Evolutionary conservation across 345 rosid species (phyloP).

Genomic region (Citrus cavaleriei): DNA sequence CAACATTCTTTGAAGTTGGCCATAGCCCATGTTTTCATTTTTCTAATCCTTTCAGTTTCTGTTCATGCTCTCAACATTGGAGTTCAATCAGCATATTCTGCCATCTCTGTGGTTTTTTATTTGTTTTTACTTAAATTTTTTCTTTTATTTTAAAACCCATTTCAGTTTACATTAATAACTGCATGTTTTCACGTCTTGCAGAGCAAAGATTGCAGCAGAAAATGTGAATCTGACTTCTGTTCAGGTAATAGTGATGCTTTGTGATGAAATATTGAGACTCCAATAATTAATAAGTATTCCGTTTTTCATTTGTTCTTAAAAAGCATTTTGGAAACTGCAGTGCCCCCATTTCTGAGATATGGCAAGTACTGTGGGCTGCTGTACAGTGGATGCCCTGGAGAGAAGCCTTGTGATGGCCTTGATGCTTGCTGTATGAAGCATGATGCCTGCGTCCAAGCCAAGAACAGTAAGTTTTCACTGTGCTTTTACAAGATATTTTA

Average conservation of each 20-base stretch:
- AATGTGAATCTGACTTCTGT: slow-evolving; percentile 85
- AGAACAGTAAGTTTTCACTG: slow-evolving; percentile 46
- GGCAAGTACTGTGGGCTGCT: slow-evolving; percentile 89
- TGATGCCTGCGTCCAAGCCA: slow-evolving; percentile 76
- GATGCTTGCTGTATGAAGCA: slow-evolving; percentile 97
- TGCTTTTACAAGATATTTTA: neutral
- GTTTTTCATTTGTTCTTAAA: neutral
- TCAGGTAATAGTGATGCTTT: slow-evolving; percentile 34
- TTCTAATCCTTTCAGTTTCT: slow-evolving; percentile 22
- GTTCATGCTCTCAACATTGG: slow-evolving; percentile 65
- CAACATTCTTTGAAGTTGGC: slow-evolving; percentile 19
- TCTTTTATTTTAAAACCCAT: neutral
- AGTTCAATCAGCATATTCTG: slow-evolving; percentile 44
- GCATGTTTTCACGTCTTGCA: slow-evolving; percentile 9
- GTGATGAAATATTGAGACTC: neutral
- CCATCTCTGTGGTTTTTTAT: slow-evolving; percentile 47
- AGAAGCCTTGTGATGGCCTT: slow-evolving; percentile 88
- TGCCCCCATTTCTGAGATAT: slow-evolving; percentile 87
- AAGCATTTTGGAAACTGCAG: slow-evolving; percentile 21
- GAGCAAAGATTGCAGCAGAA: slow-evolving; percentile 80
- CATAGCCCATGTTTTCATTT: neutral
- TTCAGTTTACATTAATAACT: neutral
- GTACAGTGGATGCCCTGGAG: slow-evolving; percentile 92
- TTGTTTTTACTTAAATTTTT: neutral
- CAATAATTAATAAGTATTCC: neutral